Base-by-base conservation (phyloP, 352 stramenopile genomes). In the Globisporangium mamillatum region DNA sequence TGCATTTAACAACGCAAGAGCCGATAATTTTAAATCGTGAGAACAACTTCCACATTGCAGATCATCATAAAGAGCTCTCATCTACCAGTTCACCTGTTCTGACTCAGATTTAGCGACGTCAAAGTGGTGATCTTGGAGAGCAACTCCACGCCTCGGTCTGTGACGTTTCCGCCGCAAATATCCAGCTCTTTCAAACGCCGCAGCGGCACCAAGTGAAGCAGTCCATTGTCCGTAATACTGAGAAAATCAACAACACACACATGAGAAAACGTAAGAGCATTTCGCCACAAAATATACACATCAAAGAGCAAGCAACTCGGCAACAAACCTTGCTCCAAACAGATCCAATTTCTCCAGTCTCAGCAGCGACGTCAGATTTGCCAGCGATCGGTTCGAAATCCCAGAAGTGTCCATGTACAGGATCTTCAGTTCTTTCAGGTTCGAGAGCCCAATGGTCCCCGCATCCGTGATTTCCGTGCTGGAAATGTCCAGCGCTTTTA, bases 61-160 rank as follows among this genome's bases (percentile, higher is more conserved):
- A 18, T 5, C 41, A 48, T 48, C 41, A 48, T 16, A 48, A 14
- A 44, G 36, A 48, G 14, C 41, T 48, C 38, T 46, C 16, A 6
- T 46, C 38, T 46, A 46, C 12, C 9, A 18, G 12, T 46, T 48
- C 60, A 85, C 86, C 81, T 84, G 77, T 94, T 94, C 66, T 94
- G 86, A 71, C 84, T 91, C 68, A 94, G 55, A 63, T 94, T 94
- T 53, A 94, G 74, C n/a, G 80, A 86, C 59, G 73, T 84, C 59
- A 94, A 73, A 20, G 78, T 86, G 52, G 78, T 89, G 61, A 94
- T 73, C 27, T 89, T 89, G n/a, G 80, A 90, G 56, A 94, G 86
- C 18, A 90, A 58, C 54, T 90, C 82, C 14, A 93, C 84, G 27
- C 86, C 86, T 25, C 81, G 79, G 36, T 92, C 83, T 7, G 77